Base-by-base conservation (phyloP, 2,329 filamentous ascomycete species). In the Sarocladium strictum region DNA sequence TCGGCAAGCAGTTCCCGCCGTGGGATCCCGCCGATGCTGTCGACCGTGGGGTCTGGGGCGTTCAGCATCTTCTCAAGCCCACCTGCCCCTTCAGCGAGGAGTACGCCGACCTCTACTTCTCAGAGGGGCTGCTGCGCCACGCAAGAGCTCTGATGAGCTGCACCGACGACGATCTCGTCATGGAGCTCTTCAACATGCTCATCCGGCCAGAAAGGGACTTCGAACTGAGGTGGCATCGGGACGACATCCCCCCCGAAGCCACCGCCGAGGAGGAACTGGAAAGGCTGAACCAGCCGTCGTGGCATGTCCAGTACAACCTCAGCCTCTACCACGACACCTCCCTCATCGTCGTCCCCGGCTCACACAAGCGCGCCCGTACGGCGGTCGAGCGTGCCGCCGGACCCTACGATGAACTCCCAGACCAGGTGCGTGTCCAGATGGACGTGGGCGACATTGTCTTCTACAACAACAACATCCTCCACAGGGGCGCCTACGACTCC, bases 1-100 rank as follows among this genome's bases (percentile, higher is more conserved):
- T 94, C 2, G 89, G 89, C 54, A 95, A 95, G 70, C 90, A 96
- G 70, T 96, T 96, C 72, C 91, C 90, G 1, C 91, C 91, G 0
- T 96, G 90, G 90, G 75, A 80, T 3, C 76, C 75, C n/a, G 74
- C 76, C 51, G 72, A 77, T 1, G 73, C 76, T 0, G 70, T 73
- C 1, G 69, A 73, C 2, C 68, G 77, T 53, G 50, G 50, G 5
- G 95, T 96, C 69, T 96, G 90, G 91, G 90, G 90, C 59, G 86
- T 95, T 2, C 90, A 96, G 75, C 88, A 92, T 69, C 78, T 96
- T 4, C 76, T 96, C 63, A 86, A 92, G 68, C 90, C 90, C 0
- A 74, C 77, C 1, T 81, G 93, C 61, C 79, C 83, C 0, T 78
- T 80, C 54, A 76, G 81, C 57, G 68, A 76, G 2, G 66, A 76